phyloP scores from a whole-genome alignment of 768 basidiomycete species.

The Amanita thiersii region DNA sequence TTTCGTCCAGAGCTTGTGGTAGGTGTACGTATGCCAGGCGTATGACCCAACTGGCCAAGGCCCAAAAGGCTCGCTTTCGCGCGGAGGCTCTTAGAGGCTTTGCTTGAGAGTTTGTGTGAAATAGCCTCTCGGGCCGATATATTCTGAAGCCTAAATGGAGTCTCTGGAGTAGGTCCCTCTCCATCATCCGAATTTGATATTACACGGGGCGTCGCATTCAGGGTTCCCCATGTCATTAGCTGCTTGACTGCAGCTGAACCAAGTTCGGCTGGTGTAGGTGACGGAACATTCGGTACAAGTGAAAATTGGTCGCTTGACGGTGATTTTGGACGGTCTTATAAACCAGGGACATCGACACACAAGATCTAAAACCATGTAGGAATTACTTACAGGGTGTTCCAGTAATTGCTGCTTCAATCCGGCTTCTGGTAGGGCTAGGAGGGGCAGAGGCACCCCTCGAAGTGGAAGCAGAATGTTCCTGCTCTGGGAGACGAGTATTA shows the following conservation, averaged over 20 bases:
- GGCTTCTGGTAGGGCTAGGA: conserved; percentile 84
- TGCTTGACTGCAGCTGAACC: conserved; percentile 81
- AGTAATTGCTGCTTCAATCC: conserved; percentile 86
- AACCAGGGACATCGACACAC: conserved; percentile 9
- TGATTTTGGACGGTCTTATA: conserved; percentile 54
- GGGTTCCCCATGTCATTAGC: conserved; percentile 96
- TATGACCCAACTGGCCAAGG: conserved; percentile 22
- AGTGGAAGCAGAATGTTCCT: conserved; percentile 43
- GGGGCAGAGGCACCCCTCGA: conserved; percentile 47
- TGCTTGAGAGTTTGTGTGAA: conserved; percentile 73
- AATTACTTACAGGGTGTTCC: conserved; percentile 76
- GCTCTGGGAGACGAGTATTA: conserved; percentile 75
- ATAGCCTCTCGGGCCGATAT: conserved; percentile 76
- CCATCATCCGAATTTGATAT: conserved; percentile 57
- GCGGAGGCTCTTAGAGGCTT: conserved; percentile 74
- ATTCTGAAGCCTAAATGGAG: conserved; percentile 73
- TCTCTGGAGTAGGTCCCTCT: conserved; percentile 38
- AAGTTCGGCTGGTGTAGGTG: conserved; percentile 76
- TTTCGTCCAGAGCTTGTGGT: conserved; percentile 28
- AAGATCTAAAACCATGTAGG: not conserved
- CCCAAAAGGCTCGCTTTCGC: conserved; percentile 63
- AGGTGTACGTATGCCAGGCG: conserved; percentile 26
- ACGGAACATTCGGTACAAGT: conserved; percentile 80
- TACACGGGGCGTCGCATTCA: conserved; percentile 86
- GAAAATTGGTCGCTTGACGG: conserved; percentile 52